Conservation (phyloP, 164 flowering plant species). For the Sedum album region DNA sequence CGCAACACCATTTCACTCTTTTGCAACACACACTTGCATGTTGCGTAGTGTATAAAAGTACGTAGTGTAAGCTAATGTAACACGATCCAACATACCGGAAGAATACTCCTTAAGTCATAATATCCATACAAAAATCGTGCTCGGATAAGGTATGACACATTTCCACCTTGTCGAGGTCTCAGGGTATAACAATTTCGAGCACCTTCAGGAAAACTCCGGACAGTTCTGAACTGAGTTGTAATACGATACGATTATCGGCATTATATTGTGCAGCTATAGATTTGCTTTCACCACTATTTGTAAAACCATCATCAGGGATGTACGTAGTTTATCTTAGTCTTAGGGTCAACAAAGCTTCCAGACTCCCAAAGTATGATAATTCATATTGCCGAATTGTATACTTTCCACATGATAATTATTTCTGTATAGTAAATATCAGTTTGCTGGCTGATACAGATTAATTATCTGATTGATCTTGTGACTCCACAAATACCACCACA, state of each 20-base stretch:
- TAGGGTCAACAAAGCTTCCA: background rate
- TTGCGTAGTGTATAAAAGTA: too few relatives aligned
- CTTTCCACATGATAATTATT: too few relatives aligned
- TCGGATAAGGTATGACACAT: background rate
- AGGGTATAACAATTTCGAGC: constrained; percentile 11
- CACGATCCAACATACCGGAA: too few relatives aligned
- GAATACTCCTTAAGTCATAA: constrained; percentile 12
- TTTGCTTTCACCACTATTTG: constrained; percentile 7
- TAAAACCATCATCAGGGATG: constrained; percentile 5
- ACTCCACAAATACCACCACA: background rate
- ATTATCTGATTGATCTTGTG: constrained; percentile 7
- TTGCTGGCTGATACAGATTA: too few relatives aligned
- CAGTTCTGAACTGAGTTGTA: background rate
- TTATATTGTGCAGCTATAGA: background rate
- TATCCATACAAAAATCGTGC: constrained; percentile 11
- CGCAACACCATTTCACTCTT: too few relatives aligned
- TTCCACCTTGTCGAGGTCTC: background rate
- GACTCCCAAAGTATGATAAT: background rate
- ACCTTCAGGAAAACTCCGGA: constrained; percentile 15
- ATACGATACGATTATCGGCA: background rate
- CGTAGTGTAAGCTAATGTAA: too few relatives aligned
- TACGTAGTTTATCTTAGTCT: background rate
- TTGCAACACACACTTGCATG: too few relatives aligned
- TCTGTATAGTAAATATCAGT: too few relatives aligned
- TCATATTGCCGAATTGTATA: too few relatives aligned